phyloP scores from a whole-genome alignment of 2,329 filamentous ascomycete species.

The Paramyrothecium roridum region DNA sequence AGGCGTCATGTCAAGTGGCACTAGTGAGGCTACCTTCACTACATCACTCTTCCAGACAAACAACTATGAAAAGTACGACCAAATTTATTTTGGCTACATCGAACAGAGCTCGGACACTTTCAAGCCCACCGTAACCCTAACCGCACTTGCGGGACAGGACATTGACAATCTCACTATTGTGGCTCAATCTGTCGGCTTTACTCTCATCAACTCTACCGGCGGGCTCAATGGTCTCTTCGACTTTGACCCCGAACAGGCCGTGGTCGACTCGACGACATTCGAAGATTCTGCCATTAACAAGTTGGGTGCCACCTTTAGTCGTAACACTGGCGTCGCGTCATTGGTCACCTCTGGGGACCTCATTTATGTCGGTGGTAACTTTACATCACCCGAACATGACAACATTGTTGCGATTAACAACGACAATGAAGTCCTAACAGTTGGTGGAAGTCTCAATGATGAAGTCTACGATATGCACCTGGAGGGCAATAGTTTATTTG shows the following conservation, averaged over 20 bases:
- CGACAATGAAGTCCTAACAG: constrained; percentile 57
- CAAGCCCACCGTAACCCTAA: constrained; percentile 75
- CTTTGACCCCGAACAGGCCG: constrained; percentile 61
- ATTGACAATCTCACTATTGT: constrained; percentile 70
- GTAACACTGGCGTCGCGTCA: constrained; percentile 65
- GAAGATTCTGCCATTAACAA: constrained; percentile 71
- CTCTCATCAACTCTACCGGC: constrained; percentile 67
- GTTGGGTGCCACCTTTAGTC: constrained; percentile 67
- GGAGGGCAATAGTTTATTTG: constrained; percentile 66
- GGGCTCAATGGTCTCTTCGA: constrained; percentile 90
- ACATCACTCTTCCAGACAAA: constrained; percentile 83
- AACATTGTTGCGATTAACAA: constrained; percentile 76
- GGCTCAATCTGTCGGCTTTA: constrained; percentile 84
- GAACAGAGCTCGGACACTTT: constrained; percentile 72
- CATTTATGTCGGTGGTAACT: constrained; percentile 81
- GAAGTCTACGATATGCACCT: constrained; percentile 70
- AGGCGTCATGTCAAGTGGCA: constrained; percentile 59
- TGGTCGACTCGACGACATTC: constrained; percentile 60
- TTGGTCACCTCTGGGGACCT: constrained; percentile 62
- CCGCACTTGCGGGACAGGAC: constrained; percentile 62
- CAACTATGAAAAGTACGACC: constrained; percentile 93
- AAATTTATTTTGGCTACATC: constrained; percentile 81
- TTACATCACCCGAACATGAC: constrained; percentile 62
- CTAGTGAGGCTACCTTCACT: constrained; percentile 45
- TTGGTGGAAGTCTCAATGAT: constrained; percentile 74